Base-by-base conservation (phyloP, 306 rosid species). In the Boehmeria nivea region DNA sequence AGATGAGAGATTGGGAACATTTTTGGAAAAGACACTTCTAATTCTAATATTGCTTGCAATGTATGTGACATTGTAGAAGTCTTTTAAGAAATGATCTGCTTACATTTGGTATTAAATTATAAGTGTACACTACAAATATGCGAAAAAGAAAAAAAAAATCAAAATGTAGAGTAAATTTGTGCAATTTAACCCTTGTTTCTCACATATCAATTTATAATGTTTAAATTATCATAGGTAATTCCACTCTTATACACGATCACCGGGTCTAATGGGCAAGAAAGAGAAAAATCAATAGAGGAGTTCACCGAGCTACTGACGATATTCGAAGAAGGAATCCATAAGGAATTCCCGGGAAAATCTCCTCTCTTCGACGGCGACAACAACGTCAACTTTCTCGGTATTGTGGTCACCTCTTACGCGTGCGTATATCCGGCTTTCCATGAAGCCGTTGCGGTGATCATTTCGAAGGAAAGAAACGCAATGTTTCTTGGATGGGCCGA, bases 261-360 rank as follows among this genome's bases (percentile, higher is more conserved):
- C 15, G 5, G 0, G 43, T 64, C 80, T 3, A 51, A 47, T 26
- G 80, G 78, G 11, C 53, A 67, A 45, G 74, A 67, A 42, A 54
- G 54, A 57, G 50, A 71, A 40, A 57, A 45, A 40, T 73, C 76
- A 22, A 43, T 44, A 25, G 65, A 71, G 18, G 75, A 60, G 3
- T 16, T 43, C 37, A 51, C 22, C 3, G 57, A 66, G 43, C 12
- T 61, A 51, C 11, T 52, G 0, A 25, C 17, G 39, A 76, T 47
- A 17, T 76, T 83, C 43, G 72, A 67, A 61, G 70, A 73, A 65
- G 89, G 81, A 59, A 34, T 68, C 45, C 65, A 73, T 53, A 44
- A 31, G 28, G 76, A 69, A 66, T 69, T 71, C 48, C 42, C 34
- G 0, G 61, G 47, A 27, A 43, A 67, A 17, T 33, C 54, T 8